phyloP scores from a whole-genome alignment of 257 asterid genomes.

The Salvia miltiorrhiza region DNA sequence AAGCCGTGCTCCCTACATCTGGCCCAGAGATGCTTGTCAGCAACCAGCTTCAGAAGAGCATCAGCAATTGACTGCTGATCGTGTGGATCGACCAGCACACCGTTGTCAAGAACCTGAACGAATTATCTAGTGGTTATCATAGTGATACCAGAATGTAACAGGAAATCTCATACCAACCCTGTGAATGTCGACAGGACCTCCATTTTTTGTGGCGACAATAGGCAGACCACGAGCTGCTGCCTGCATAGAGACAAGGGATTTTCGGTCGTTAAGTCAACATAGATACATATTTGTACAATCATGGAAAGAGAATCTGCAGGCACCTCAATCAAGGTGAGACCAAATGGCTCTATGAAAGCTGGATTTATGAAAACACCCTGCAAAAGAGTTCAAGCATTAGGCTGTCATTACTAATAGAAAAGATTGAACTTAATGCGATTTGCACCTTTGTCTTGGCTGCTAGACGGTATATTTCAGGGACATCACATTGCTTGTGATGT shows the following conservation, averaged over 20 bases:
- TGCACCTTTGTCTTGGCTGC: conserved; percentile 82
- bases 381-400: conserved; percentile 18
- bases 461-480: conserved; percentile 73
- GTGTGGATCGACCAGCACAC: conserved; percentile 68
- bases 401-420: conserved; percentile 8
- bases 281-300: neutral
- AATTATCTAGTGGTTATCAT: conserved; percentile 6
- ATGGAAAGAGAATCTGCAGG: neutral
- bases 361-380: conserved; percentile 91
- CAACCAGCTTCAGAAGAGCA: conserved; percentile 68
- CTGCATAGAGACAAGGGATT: conserved; percentile 32
- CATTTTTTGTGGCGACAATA: conserved; percentile 78
- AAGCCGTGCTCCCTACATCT: conserved; percentile 59
- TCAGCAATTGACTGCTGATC: conserved; percentile 62
- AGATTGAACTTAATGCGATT: conserved; percentile 5
- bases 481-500: conserved; percentile 78
- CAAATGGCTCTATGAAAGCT: conserved; percentile 83
- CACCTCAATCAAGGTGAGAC: conserved; percentile 85
- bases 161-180: conserved; percentile 38
- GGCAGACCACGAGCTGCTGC: conserved; percentile 91
- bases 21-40: conserved; percentile 72
- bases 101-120: conserved; percentile 64
- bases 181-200: conserved; percentile 88
- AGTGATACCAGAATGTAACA: neutral
- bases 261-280: neutral